Base-by-base conservation (phyloP, 202 grass and related monocot species). In the Tripidium arundinaceum region DNA sequence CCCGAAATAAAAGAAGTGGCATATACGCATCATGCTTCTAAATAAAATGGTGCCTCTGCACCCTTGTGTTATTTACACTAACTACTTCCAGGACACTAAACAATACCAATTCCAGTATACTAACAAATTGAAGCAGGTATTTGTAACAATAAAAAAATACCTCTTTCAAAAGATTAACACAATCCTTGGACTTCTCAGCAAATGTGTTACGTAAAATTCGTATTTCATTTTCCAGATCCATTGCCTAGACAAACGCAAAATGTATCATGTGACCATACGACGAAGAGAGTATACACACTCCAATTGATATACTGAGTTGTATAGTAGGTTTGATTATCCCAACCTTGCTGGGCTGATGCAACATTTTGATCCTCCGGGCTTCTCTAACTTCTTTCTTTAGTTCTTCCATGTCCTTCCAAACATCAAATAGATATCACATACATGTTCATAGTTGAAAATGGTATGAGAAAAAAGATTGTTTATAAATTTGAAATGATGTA, bases 321-420 rank as follows among this genome's bases (percentile, higher is more conserved):
- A 36, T 34, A 83, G 61, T 61, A 69, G 24, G 46, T 69, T 41
- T 6, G 43, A 73, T 42, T 22, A 43, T 85, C 33, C 46, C 10
- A 85, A 98, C 95, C 88, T 92, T 94, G 92, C 95, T 98, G 45
- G 92, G 92, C 81, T 92, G 72, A 87, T 98, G 95, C 70, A 98
- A 89, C 95, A 98, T 94, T 93, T 98, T 98, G 73, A 98, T 98
- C 91, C 95, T 94, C 37, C 92, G 75, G 25, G 95, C 95, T 79
- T 86, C 95, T 82, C 88, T 91, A 81, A 89, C 88, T 86, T 98
- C 90, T 83, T 88, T 88, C 86, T 78, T 98, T 58, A 98, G 82
- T 84, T 93, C 84, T 62, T 86, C 89, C 81, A 89, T 75, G 57
- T 98, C 95, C 95, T 98, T 82, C 72, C 18, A 79, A 66, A 79